Base-by-base conservation (phyloP, 352 stramenopile species). In the Phytopythium boreale region DNA sequence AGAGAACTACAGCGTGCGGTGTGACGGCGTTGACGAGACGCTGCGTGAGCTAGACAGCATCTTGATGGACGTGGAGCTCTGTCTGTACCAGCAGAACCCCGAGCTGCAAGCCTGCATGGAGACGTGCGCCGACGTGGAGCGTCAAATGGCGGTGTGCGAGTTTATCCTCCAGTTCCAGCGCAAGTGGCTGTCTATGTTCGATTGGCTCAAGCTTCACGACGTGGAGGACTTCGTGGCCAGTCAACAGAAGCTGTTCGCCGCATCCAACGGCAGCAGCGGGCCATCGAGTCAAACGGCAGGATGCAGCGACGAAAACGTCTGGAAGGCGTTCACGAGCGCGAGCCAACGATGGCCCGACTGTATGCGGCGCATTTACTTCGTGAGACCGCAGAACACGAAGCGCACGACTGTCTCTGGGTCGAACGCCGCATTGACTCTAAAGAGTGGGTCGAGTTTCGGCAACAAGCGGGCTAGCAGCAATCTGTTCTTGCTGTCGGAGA, bases 201-300 rank as follows among this genome's bases (percentile, higher is more conserved):
- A 86, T 62, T 61, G 82, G 27, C 72, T 74, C 4, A 77, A 81
- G 41, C 57, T 90, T 0, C 79, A 88, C 46, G 82, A 90, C 27
- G 66, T 85, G 4, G 79, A 90, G 4, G 82, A 90, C 37, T 89
- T 82, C 36, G 82, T 89, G 12, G 34, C 12, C 1, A 62, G 39
- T 39, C 56, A 53, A 5, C 24, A 53, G 11, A 62, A 62, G 26
- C 19, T 31, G 24, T 19, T 29, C 10, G 19, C 15, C 8, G 4
- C 41, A 19, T 41, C 10, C 55, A 22, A 17, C n/a, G 15, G 2
- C n/a, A 31, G 11, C 24, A 17, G 9, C 14, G 20, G 31, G 2
- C 5, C 47, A 6, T 24, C 49, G 14, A 39, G 15, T 14, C 26
- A 37, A 14, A 24, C 49, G 11, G 26, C 8, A 2, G 29, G 12